A percentile compares a stretch with the other conserved stretches of the same genome.
Evolutionary conservation across 2,329 filamentous ascomycete species (phyloP).

Genomic region (Lachnellula suecica): DNA sequence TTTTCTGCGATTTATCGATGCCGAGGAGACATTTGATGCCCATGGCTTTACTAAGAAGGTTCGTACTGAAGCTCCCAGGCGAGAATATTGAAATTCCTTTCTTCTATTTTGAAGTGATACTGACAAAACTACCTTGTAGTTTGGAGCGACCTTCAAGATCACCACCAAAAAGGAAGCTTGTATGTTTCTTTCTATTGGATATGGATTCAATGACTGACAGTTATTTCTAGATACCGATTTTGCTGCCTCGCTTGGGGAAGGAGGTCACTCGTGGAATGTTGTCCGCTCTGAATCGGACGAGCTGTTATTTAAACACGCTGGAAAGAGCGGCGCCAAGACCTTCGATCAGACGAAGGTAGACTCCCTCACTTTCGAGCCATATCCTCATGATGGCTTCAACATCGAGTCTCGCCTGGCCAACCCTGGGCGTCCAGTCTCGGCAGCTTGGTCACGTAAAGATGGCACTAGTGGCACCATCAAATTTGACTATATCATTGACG

Average conservation of each 20-base stretch:
- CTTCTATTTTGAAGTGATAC: not conserved
- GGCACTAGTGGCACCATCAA: constrained; percentile 37
- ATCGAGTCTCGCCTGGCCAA: constrained; percentile 6
- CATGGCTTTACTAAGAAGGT: constrained; percentile 43
- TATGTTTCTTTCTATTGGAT: too few relatives aligned
- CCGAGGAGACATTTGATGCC: constrained; percentile 37
- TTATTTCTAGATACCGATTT: too few relatives aligned
- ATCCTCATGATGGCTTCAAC: not conserved
- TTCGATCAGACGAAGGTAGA: constrained; percentile 42
- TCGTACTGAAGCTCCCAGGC: too few relatives aligned
- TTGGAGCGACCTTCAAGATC: constrained; percentile 11
- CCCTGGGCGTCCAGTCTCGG: constrained; percentile 36
- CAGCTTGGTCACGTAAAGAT: constrained; percentile 36
- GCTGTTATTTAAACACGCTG: constrained; percentile 44
- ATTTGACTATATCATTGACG: constrained; percentile 50
- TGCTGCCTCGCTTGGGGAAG: constrained; percentile 36
- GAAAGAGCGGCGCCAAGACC: constrained; percentile 37
- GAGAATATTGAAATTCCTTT: too few relatives aligned
- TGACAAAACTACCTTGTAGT: constrained; percentile 1
- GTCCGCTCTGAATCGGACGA: constrained; percentile 46
- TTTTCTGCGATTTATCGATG: constrained; percentile 44
- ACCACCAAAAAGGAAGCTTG: constrained; percentile 10
- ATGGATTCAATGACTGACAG: too few relatives aligned
- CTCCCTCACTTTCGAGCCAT: constrained; percentile 32
- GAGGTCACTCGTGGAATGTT: constrained; percentile 44